phyloP scores from a whole-genome alignment of 371 early-diverging fungal genomes.

The Entomophthora muscae region DNA sequence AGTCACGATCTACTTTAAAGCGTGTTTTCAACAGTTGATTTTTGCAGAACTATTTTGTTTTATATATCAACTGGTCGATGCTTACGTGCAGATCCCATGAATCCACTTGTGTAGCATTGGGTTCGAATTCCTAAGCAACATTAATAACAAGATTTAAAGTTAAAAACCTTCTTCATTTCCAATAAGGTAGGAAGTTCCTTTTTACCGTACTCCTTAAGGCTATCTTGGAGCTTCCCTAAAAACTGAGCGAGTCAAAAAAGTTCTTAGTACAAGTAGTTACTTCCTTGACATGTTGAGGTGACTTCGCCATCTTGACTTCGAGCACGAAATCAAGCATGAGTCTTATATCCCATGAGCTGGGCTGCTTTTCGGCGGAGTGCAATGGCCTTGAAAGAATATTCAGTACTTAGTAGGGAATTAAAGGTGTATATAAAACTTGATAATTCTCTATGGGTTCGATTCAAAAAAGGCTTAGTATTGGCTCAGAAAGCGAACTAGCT shows the following conservation, averaged over 20 bases:
- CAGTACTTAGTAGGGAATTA: neutral
- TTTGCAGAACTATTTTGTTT: constrained; percentile 19
- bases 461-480: neutral
- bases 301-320: constrained; percentile 40
- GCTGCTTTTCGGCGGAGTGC: constrained; percentile 16
- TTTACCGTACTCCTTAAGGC: constrained; percentile 33
- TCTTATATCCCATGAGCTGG: constrained; percentile 47
- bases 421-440: neutral
- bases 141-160: constrained; percentile 28
- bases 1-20: constrained; percentile 12
- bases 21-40: neutral
- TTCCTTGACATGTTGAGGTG: neutral
- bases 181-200: constrained; percentile 35
- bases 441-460: neutral
- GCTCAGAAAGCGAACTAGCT: neutral
- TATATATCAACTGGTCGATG: constrained; percentile 53
- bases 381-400: constrained; percentile 8
- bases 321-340: constrained; percentile 53
- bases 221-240: constrained; percentile 34
- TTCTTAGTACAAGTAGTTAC: neutral
- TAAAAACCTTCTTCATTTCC: constrained; percentile 33
- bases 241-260: constrained; percentile 17
- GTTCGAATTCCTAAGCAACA: constrained; percentile 46
- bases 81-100: neutral
- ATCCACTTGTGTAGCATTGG: neutral